Evolutionary conservation across 2,329 filamentous ascomycete genomes (phyloP), one percentile per base, ranked within the genome.

Genomic region (Pochonia chlamydosporia): DNA sequence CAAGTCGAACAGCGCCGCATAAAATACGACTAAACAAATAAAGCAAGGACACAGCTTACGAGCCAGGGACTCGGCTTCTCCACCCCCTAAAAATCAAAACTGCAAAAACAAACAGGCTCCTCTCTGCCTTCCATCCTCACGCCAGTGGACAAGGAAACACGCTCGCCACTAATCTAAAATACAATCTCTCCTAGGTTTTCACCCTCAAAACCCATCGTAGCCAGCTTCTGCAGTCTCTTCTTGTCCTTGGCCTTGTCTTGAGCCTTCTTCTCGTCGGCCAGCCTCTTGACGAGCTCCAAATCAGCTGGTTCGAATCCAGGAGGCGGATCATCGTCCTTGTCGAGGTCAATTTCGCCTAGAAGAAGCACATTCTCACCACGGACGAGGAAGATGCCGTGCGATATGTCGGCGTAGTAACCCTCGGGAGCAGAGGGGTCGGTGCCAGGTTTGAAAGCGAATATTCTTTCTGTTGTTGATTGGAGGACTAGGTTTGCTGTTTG

Each of bases 331-430:
- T 99, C 93, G 67, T 99, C 93, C 62, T 87, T 89, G 72, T 99
- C 93, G 21, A 99, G 81, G 65, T 99, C 93, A 59, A 99, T 95
- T 69, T 97, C 95, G 31, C 93, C 93, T 16, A 97, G 78, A 39
- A 99, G 75, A 44, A 96, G 76, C n/a, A 99, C 93, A 65, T 99
- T 99, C 72, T 99, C 93, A 56, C 93, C 93, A 49, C 93, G 79
- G 40, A 99, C 89, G 30, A 97, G 79, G 70, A 93, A 97, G 53
- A 95, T 82, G 43, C 93, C 93, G 49, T 89, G 82, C 10, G 82
- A 76, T 50, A 95, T 80, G 64, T 99, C 93, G 51, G 89, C 88
- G 64, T 89, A 97, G 44, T 95, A 63, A 61, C 57, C 70, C 51
- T 56, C 64, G 47, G 55, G 67, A 42, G 63, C 51, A 45, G 66